phyloP scores from a whole-genome alignment of 1,284 basidiomycete species.

The Pyrrhoderma noxium region DNA sequence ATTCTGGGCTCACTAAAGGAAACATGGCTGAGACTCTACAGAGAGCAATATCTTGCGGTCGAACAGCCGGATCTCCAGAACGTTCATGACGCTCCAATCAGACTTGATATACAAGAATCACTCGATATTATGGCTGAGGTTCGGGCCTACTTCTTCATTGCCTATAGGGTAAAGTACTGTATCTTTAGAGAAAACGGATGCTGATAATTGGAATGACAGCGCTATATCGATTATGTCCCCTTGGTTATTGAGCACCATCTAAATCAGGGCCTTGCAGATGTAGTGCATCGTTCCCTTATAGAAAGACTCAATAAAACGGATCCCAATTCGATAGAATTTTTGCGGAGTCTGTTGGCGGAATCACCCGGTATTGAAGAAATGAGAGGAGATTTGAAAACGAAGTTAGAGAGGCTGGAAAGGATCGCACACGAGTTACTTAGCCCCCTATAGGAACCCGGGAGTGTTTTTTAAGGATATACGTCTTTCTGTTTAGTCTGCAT shows the following conservation, averaged over 20 bases:
- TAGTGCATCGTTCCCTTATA: conserved; percentile 3
- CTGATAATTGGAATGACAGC: not conserved
- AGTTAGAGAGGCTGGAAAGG: conserved; percentile 8
- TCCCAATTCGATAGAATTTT: conserved; percentile 2
- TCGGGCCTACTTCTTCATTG: conserved; percentile 25
- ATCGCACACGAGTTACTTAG: conserved; percentile 6
- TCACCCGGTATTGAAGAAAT: conserved; percentile 3
- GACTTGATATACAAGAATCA: conserved; percentile 23
- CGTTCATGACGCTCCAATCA: no score
- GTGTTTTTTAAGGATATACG: no score
- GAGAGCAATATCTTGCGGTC: no score
- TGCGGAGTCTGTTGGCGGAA: conserved; percentile 7
- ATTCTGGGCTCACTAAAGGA: conserved; percentile 20
- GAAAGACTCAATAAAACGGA: conserved; percentile 5
- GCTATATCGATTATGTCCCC: conserved; percentile 13
- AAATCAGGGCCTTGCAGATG: conserved; percentile 12
- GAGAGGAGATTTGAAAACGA: conserved; percentile 3
- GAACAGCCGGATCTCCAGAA: no score
- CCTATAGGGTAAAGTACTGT: conserved; percentile 22
- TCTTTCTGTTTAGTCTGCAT: no score
- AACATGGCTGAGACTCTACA: no score
- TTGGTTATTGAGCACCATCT: conserved; percentile 15
- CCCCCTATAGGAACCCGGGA: not conserved
- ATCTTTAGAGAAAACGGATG: no score
- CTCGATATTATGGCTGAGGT: conserved; percentile 25